Base-by-base conservation (phyloP, 768 basidiomycete species). In the Agaricus sinodeliciosus region DNA sequence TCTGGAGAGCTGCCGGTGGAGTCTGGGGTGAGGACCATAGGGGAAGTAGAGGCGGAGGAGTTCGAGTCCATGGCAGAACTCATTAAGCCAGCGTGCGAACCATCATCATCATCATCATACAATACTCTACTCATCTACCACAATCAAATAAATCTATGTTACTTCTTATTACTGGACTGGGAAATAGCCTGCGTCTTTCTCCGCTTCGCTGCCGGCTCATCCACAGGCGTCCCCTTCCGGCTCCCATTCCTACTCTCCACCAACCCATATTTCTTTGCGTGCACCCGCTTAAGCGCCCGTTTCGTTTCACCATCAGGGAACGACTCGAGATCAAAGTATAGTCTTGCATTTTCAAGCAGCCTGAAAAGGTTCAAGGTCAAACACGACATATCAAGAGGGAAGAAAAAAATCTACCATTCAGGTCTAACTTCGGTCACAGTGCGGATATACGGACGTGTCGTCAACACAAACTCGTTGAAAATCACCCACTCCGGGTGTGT, bases 381-480 rank as follows among this genome's bases (percentile, higher is more conserved):
- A 39, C 37, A 35, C 19, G 39, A 36, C 22, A 18, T 36, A 26
- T 43, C 55, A 50, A 37, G 47, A 52, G 34, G 46, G 9, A 11
- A 18, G n/a, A 12, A 50, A 11, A 18, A 16, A 12, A 51, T 58
- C 36, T 63, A 90, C 93, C 96, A 98, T 62, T 95, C 93, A 2
- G 87, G 78, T 62, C 79, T 75, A 51, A 95, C 79, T 49, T 93
- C 91, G 0, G 94, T 85, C 16, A 95, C 91, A 0, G 90, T 95
- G 26, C 96, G 84, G 63, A 99, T 94, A 63, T 87, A 98, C 55
- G 80, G 84, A 44, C 84, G 70, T 5, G 90, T 90, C 6, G 94
- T 98, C 58, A 97, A 69, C 9, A 97, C 92, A 60, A 97, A 99
- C 69, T 60, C 59, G 61, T 93, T 90, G 73, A 86, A 92, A 4